These are phyloP conservation scores for Cladosporium colombiae DNA, from an alignment of 2,329 filamentous ascomycete species.

Conservation along the genomic window DNA sequence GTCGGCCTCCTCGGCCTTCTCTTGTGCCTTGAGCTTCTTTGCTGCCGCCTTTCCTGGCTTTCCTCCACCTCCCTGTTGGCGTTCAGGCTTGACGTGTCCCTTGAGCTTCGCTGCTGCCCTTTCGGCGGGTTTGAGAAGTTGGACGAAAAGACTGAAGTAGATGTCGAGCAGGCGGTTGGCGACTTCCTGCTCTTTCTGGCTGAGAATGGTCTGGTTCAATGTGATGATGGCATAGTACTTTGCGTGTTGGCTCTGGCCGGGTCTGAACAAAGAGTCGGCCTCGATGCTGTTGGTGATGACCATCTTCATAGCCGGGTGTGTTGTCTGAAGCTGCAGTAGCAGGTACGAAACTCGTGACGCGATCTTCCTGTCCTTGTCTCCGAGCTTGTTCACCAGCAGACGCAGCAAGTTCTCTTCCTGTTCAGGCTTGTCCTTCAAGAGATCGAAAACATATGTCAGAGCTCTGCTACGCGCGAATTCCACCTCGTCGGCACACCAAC, in stretches of 20 bases:
- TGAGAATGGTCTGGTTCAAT: slow-evolving; percentile 93
- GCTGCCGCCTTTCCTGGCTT: slow-evolving; percentile 56
- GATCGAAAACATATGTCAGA: slow-evolving; percentile 85
- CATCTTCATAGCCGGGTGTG: slow-evolving; percentile 90
- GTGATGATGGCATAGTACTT: slow-evolving; percentile 97
- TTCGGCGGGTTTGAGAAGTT: slow-evolving; percentile 68
- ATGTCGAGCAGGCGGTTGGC: slow-evolving; percentile 82
- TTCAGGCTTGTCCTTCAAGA: slow-evolving; percentile 93
- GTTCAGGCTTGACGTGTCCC: slow-evolving; percentile 30
- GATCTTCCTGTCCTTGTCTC: slow-evolving; percentile 93
- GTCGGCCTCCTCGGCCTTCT: slow-evolving; percentile 39
- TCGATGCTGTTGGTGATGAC: slow-evolving; percentile 84
- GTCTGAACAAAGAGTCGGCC: slow-evolving; percentile 81
- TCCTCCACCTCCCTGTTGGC: slow-evolving; percentile 55
- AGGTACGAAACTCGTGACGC: slow-evolving; percentile 91
- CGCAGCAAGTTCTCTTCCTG: slow-evolving; percentile 93
- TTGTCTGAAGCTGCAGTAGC: slow-evolving; percentile 83
- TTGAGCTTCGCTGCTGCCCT: slow-evolving; percentile 35
- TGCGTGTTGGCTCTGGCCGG: slow-evolving; percentile 81
- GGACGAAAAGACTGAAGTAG: slow-evolving; percentile 87
- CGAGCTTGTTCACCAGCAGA: slow-evolving; percentile 92
- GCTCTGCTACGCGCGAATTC: slow-evolving; percentile 87
- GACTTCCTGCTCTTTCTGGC: slow-evolving; percentile 75
- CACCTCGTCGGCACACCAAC: slow-evolving; percentile 93
- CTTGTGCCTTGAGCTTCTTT: slow-evolving; percentile 46